These are phyloP conservation scores for Claviceps fusiformis DNA, from an alignment of 2,329 filamentous ascomycete genomes.

Conservation along the genomic window DNA sequence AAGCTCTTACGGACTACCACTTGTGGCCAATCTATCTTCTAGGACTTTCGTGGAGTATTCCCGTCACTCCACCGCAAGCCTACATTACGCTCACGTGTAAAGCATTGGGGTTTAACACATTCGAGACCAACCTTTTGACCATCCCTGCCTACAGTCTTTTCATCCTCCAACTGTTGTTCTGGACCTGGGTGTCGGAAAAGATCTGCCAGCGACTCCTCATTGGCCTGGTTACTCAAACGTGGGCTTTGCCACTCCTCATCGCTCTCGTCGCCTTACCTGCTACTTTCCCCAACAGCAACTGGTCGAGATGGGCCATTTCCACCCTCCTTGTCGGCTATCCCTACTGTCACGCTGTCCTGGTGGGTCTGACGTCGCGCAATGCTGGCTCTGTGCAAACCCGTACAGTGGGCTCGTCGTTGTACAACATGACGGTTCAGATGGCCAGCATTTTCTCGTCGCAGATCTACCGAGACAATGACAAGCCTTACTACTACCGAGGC, in stretches of 20 bases:
- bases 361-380: conserved; percentile 44
- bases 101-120: conserved; percentile 35
- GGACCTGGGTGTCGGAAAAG: conserved; percentile 31
- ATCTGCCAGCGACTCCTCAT: conserved; percentile 26
- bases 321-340: conserved; percentile 21
- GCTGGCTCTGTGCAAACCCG: conserved; percentile 44
- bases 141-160: conserved; percentile 32
- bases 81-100: conserved; percentile 40
- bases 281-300: conserved; percentile 11
- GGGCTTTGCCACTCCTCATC: conserved; percentile 39
- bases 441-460: conserved; percentile 16
- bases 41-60: conserved; percentile 33
- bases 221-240: conserved; percentile 32
- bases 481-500: conserved; percentile 23
- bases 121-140: conserved; percentile 36
- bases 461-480: conserved; percentile 28
- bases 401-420: conserved; percentile 42
- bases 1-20: conserved; percentile 38
- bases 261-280: conserved; percentile 25
- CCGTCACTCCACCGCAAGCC: conserved; percentile 27
- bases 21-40: conserved; percentile 40
- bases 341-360: conserved; percentile 27
- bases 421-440: conserved; percentile 32
- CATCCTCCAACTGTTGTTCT: conserved; percentile 26
- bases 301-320: conserved; percentile 20